Evolutionary conservation across 2,329 filamentous ascomycete species (phyloP), one percentile per base, ranked within the genome.

Genomic region (Tolypocladium tundrense): DNA sequence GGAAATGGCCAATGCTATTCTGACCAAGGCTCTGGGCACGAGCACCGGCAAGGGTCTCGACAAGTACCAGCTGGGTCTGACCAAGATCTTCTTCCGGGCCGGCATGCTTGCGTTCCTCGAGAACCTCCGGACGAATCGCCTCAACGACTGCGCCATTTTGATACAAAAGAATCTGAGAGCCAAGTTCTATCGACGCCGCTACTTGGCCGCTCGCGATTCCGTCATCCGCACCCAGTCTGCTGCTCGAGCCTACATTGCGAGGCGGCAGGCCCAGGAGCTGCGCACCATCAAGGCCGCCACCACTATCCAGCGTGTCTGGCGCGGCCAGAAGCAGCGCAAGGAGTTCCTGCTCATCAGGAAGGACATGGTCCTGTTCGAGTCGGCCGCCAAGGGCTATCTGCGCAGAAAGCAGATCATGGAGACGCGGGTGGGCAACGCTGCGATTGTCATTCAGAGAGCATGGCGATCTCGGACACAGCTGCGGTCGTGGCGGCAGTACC

Each of bases 51-150:
- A 88, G 65, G 88, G 87, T 53, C 75, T 87, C 57, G 94, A 97
- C 77, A 99, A 96, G 75, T 99, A 97, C 70, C 94, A 99, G 75
- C 84, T 99, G 63, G 94, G 94, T 76, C 79, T 97, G 64, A 97
- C 93, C 56, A 99, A 99, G 78, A 97, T 99, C 70, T 99, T 99
- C 78, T 99, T 99, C 85, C 88, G 94, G 60, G 94, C 94, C 58
- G 94, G 94, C 73, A 99, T 99, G 94, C 86, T 99, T 66, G 94
- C 94, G 8, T 97, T 97, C 77, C 79, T 99, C 55, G 94, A 99
- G 75, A 97, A 97, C 65, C 80, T 97, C 63, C 86, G 94, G 59
- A 97, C 94, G 14, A 90, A 82, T 63, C 87, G 92, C 59, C 81
- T 99, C 69, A 97, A 96, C 70, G 89, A 91, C 64, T 96, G 92